Conservation (phyloP, 1,284 basidiomycete genomes). For the Cerrena zonata region DNA sequence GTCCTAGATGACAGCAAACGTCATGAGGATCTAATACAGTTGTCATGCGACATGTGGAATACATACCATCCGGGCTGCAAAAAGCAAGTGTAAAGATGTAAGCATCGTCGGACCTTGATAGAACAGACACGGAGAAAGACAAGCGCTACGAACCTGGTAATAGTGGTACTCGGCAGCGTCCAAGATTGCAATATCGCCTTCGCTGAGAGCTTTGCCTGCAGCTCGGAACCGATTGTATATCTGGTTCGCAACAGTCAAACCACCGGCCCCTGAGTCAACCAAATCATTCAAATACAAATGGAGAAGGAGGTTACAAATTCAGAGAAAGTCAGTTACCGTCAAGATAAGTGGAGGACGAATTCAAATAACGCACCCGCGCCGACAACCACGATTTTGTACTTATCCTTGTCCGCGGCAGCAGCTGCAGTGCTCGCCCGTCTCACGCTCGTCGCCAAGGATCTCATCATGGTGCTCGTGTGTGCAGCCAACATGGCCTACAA, state of each 20-base stretch:
- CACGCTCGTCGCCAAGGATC: slow-evolving; percentile 9
- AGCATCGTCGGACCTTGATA: slow-evolving; percentile 1
- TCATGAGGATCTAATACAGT: not conserved
- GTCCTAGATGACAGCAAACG: slow-evolving; percentile 54
- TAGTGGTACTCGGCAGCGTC: slow-evolving; percentile 74
- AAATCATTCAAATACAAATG: not conserved
- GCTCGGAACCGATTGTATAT: slow-evolving; percentile 74
- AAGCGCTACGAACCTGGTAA: slow-evolving; percentile 56
- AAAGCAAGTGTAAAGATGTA: slow-evolving; percentile 10
- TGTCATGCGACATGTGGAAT: not conserved
- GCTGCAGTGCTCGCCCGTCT: slow-evolving; percentile 34
- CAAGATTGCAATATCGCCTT: slow-evolving; percentile 78
- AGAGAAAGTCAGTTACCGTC: slow-evolving; percentile 9
- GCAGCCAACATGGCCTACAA: slow-evolving; percentile 9
- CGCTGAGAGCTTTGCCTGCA: slow-evolving; percentile 60
- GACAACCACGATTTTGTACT: slow-evolving; percentile 59
- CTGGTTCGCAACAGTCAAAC: slow-evolving; percentile 76
- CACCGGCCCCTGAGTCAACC: slow-evolving; percentile 58
- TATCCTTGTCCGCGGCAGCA: slow-evolving; percentile 35
- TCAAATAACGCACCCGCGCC: slow-evolving; percentile 50
- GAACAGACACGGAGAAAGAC: too few species aligned
- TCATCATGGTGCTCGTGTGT: slow-evolving; percentile 9
- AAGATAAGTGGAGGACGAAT: slow-evolving; percentile 9
- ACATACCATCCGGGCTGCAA: slow-evolving; percentile 72
- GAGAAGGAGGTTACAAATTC: not conserved